Evolutionary conservation across 306 rosid genomes (phyloP).

Genomic region (apple (Malus domestica)): ASM211411v1 NC_041796.1:30361001-30361500

Average conservation of each 20-base stretch:
- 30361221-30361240: too few relatives aligned
- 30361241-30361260: not conserved
- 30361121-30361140: not conserved
- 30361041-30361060: not conserved
- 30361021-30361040: conserved; percentile 80
- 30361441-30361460: conserved; percentile 78
- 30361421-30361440: conserved; percentile 80
- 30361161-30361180: not conserved
- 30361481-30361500: conserved; percentile 79
- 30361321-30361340: not conserved
- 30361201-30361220: not conserved
- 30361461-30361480: conserved; percentile 76
- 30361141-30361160: not conserved
- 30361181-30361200: not conserved
- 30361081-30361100: not conserved
- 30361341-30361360: not conserved
- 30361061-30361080: not conserved
- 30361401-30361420: conserved; percentile 59
- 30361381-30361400: conserved; percentile 10
- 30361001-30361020: conserved; percentile 46
- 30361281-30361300: not conserved
- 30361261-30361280: not conserved
- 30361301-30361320: not conserved
- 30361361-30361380: conserved; percentile 2
- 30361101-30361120: not conserved